These are phyloP conservation scores for Fraxinus latifolia DNA, from an alignment of 305 asterid genomes.

Conservation along the genomic window DNA sequence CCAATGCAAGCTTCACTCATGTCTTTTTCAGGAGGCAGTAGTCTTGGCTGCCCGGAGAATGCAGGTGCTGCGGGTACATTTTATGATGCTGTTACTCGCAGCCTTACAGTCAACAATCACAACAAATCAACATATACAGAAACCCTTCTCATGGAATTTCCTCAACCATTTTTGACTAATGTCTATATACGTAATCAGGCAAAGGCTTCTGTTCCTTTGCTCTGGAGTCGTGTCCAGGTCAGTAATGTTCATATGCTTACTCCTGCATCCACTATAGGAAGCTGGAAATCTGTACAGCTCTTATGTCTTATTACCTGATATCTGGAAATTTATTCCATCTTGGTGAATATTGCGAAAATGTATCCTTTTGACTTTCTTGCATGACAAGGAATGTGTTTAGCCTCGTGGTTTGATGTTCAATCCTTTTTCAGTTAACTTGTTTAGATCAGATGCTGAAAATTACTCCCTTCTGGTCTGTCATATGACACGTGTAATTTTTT, in stretches of 20 bases:
- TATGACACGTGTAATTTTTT: not conserved
- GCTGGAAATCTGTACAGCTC: not conserved
- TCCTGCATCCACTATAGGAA: not conserved
- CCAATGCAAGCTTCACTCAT: constrained; percentile 24
- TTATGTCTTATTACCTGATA: not conserved
- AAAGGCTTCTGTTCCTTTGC: constrained; percentile 92
- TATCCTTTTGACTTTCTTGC: not conserved
- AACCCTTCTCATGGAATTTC: constrained; percentile 90
- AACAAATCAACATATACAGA: constrained; percentile 76
- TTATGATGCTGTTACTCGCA: constrained; percentile 92
- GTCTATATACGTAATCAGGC: constrained; percentile 76
- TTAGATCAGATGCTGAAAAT: not conserved
- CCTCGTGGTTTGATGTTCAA: not conserved
- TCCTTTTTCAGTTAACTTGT: not conserved
- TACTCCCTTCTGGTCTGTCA: not conserved
- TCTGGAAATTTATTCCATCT: not conserved
- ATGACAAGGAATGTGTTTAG: not conserved
- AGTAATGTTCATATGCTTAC: constrained; percentile 11
- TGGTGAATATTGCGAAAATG: not conserved
- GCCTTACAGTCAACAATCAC: constrained; percentile 87
- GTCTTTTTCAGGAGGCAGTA: constrained; percentile 77
- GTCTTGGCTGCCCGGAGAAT: constrained; percentile 87
- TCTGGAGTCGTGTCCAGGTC: constrained; percentile 99
- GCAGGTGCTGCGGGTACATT: constrained; percentile 99
- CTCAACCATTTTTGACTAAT: constrained; percentile 88